These are phyloP conservation scores for Claviceps purpurea DNA, from an alignment of 2,329 filamentous ascomycete genomes.

Conservation along the genomic window DNA sequence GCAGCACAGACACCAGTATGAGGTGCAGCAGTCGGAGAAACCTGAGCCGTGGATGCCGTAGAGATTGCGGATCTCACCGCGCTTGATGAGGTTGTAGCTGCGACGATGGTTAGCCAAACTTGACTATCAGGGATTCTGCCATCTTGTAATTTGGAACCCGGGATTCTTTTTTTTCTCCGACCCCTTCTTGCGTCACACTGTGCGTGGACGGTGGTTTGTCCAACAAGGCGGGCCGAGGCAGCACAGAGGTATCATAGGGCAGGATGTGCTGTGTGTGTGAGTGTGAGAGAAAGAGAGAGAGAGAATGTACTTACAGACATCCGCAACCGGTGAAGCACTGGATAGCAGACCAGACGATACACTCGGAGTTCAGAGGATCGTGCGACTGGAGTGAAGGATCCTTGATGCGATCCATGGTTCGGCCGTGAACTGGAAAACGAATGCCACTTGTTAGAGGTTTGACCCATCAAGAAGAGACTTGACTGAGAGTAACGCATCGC, in stretches of 20 bases:
- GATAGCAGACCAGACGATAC: conserved; percentile 25
- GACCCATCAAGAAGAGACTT: too few species aligned
- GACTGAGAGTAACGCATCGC: too few species aligned
- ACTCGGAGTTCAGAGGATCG: conserved; percentile 27
- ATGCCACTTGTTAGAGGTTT: too few species aligned
- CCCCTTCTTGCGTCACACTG: too few species aligned
- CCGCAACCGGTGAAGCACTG: conserved; percentile 27
- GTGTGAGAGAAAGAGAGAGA: background rate
- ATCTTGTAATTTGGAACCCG: too few species aligned
- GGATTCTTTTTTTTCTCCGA: too few species aligned
- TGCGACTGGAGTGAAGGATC: conserved; percentile 28
- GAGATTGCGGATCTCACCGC: conserved; percentile 36
- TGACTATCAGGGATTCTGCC: too few species aligned
- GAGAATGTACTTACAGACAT: conserved; percentile 24
- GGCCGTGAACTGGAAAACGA: conserved; percentile 24
- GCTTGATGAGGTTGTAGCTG: conserved; percentile 37
- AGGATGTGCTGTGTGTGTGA: too few species aligned
- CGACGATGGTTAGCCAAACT: background rate
- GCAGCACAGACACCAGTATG: conserved; percentile 44
- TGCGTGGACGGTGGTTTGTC: too few species aligned
- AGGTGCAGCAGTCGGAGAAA: conserved; percentile 35
- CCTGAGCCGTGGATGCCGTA: conserved; percentile 39
- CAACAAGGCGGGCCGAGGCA: too few species aligned
- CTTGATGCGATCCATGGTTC: conserved; percentile 29
- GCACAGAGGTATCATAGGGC: too few species aligned